These are phyloP conservation scores for Pyricularia sp. DNA, from an alignment of 2,329 filamentous ascomycete genomes.

Conservation along the genomic window DNA sequence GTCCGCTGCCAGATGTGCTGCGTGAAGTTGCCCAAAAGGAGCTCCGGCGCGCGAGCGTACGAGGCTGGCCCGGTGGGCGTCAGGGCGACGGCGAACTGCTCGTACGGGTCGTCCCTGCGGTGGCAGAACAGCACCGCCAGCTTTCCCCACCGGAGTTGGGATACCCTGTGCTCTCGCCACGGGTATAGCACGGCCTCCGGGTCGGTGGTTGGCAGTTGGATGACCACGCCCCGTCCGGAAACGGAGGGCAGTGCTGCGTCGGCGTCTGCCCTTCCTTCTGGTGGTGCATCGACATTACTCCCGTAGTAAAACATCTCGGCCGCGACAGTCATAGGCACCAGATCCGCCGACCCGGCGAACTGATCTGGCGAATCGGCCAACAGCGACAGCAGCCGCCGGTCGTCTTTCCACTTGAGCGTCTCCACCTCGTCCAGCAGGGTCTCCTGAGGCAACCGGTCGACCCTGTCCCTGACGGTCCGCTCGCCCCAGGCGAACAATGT, in stretches of 20 bases:
- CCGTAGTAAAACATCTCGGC: slow-evolving; percentile 4
- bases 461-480: neutral
- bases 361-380: slow-evolving; percentile 4
- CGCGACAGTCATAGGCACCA: slow-evolving; percentile 4
- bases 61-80: slow-evolving; percentile 1
- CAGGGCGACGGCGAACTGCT: slow-evolving; percentile 3
- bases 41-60: neutral
- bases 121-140: slow-evolving; percentile 5
- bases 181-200: slow-evolving; percentile 1
- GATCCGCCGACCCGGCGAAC: slow-evolving; percentile 1
- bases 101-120: slow-evolving; percentile 1
- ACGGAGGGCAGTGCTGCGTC: neutral
- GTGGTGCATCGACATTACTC: neutral
- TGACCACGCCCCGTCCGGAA: neutral
- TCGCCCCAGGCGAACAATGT: slow-evolving; percentile 15
- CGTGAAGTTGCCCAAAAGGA: slow-evolving; percentile 2
- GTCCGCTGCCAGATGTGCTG: neutral
- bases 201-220: neutral
- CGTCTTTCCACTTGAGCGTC: neutral
- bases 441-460: neutral
- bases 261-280: neutral
- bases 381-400: slow-evolving; percentile 1
- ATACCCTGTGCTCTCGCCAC: neutral
- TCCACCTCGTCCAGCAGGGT: neutral
- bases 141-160: slow-evolving; percentile 1